Evolutionary conservation across 352 stramenopile species (phyloP), one percentile per base, ranked within the genome.

Genomic region (Phytophthora sojae): DNA sequence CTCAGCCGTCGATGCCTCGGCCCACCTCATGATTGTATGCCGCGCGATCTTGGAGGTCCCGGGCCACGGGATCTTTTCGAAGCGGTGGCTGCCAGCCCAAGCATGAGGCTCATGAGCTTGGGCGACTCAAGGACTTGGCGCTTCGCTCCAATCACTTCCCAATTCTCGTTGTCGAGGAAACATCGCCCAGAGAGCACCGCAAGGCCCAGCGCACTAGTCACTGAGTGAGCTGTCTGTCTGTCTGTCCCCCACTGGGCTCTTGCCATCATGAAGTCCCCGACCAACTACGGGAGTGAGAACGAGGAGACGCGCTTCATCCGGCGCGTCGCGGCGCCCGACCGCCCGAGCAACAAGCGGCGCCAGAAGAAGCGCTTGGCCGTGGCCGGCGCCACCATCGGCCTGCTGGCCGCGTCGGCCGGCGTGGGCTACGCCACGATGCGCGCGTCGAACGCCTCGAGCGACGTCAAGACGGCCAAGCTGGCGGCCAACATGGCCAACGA

Each of bases 231-330:
- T 52, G 17, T 15, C 35, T 42, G 35, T 15, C 35, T 32, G 29
- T 32, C 35, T 15, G 35, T 15, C n/a, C 19, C 52, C 50, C 23
- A 26, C 62, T 30, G 12, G 44, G 51, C 58, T 72, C 11, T 42
- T 61, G 51, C 57, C 42, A 78, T 39, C 50, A 91, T 91, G 81
- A 91, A 91, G 81, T 80, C 71, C 57, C 81, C 83, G n/a, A 84
- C 71, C 51, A 74, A 74, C 63, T 91, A 91, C 76, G 81, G 81
- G 26, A 87, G 76, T 39, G 80, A 90, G 56, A 90, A 90, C 60
- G 82, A 90, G 55, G 82, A 90, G 52, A 81, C 78, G 49, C 72
- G 67, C 51, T 90, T 90, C 70, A 85, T 88, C 61, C 78, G 82
- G 19, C 82, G 82, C 61, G 80, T 88, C 54, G 82, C 78, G 12